These are phyloP conservation scores for Asterophora lycoperdoides DNA, from an alignment of 768 basidiomycete species.

Conservation along the genomic window DNA sequence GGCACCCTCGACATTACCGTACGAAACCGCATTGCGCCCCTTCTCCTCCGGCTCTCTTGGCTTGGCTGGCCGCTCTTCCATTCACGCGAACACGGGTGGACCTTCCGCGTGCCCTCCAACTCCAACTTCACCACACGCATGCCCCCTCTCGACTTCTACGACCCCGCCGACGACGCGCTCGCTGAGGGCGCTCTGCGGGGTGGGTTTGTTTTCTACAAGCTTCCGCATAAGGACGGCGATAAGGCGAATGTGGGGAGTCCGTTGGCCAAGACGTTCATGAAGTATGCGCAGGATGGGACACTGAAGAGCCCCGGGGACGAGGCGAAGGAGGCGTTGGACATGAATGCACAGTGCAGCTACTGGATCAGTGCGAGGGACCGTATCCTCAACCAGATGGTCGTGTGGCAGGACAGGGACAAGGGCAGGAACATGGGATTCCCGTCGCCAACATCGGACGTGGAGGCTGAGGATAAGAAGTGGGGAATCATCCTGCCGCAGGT, in stretches of 20 bases:
- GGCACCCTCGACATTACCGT: constrained; percentile 84
- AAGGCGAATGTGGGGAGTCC: constrained; percentile 94
- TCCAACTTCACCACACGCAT: constrained; percentile 43
- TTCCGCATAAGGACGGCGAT: constrained; percentile 96
- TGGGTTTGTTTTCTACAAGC: constrained; percentile 75
- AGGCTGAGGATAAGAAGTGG: constrained; percentile 45
- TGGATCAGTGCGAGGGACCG: constrained; percentile 96
- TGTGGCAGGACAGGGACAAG: constrained; percentile 59
- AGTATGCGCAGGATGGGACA: constrained; percentile 82
- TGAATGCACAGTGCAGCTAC: constrained; percentile 94
- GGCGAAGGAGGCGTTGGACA: constrained; percentile 79
- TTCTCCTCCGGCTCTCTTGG: constrained; percentile 88
- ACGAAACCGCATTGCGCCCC: constrained; percentile 75
- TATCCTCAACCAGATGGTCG: constrained; percentile 88
- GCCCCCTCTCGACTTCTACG: constrained; percentile 51
- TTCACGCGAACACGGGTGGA: constrained; percentile 89
- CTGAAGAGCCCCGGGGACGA: constrained; percentile 77
- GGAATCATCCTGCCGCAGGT: constrained; percentile 96
- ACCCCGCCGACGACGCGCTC: constrained; percentile 57
- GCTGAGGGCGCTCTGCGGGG: constrained; percentile 43
- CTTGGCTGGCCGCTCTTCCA: constrained; percentile 78
- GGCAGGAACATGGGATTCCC: constrained; percentile 49
- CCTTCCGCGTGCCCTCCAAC: constrained; percentile 67
- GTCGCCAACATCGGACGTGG: constrained; percentile 10
- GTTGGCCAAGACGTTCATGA: constrained; percentile 84